A percentile compares a stretch with the other conserved stretches of the same genome.
These are phyloP conservation scores for Gardenia jasminoides DNA, from an alignment of 257 asterid genomes.

Conservation along the genomic window DNA sequence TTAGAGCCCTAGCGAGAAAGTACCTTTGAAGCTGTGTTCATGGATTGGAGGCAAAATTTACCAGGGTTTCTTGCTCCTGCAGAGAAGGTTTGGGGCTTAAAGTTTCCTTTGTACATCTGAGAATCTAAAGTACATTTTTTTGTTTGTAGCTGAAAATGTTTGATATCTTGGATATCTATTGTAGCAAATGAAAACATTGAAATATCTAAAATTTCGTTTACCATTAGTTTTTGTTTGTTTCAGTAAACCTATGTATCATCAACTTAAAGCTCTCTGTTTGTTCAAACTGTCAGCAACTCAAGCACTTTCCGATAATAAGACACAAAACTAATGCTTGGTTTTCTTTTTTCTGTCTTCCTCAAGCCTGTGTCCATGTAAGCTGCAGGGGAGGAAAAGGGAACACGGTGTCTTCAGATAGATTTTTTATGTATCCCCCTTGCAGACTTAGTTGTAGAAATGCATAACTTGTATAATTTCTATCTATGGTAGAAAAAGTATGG, in stretches of 20 bases:
- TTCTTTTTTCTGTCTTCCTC: neutral
- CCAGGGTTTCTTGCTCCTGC: neutral
- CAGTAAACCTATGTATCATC: neutral
- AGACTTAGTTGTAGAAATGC: neutral
- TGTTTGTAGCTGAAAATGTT: neutral
- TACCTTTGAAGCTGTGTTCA: conserved; percentile 49
- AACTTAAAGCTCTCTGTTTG: neutral
- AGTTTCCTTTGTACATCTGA: neutral
- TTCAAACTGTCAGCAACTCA: too few species aligned
- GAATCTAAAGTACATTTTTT: neutral
- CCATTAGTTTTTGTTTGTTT: too few species aligned
- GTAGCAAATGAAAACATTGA: neutral
- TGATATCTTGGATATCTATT: neutral
- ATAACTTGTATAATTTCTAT: neutral
- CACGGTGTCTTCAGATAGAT: neutral
- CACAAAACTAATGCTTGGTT: too few species aligned
- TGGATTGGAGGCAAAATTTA: neutral
- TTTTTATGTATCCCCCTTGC: neutral
- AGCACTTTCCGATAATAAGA: too few species aligned
- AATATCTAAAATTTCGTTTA: neutral
- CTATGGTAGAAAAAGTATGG: too few species aligned
- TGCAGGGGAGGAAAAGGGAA: too few species aligned
- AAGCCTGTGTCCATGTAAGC: too few species aligned
- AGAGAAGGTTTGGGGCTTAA: neutral
- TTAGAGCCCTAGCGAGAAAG: conserved; percentile 90